Conservation (phyloP, 1,284 basidiomycete genomes). For the Wallemia mellicola region DNA sequence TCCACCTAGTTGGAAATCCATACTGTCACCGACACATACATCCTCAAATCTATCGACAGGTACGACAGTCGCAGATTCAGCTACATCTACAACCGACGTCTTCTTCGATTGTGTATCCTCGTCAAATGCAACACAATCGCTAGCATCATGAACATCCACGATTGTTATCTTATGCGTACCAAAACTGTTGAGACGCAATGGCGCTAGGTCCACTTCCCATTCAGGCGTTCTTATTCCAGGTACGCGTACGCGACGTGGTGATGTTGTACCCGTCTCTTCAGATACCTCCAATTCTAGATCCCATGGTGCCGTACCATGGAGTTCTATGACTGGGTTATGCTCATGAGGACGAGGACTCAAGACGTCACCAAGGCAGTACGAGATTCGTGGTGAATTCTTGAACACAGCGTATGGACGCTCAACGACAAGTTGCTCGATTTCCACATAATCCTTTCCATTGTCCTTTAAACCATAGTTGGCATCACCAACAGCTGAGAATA, state of each 20-base stretch:
- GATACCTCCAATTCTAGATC: conserved; percentile 37
- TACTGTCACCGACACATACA: conserved; percentile 66
- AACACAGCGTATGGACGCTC: conserved; percentile 47
- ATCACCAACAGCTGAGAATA: conserved; percentile 64
- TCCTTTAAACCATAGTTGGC: conserved; percentile 46
- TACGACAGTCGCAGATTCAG: conserved; percentile 74
- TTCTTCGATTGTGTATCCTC: conserved; percentile 15
- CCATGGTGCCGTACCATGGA: conserved; percentile 71
- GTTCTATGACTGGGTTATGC: conserved; percentile 28
- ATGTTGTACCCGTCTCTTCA: conserved; percentile 25
- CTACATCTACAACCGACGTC: conserved; percentile 28
- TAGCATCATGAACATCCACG: conserved; percentile 40
- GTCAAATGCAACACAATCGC: conserved; percentile 40
- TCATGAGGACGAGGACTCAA: conserved; percentile 24
- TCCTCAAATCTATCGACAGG: conserved; percentile 47
- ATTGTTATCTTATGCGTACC: conserved; percentile 52
- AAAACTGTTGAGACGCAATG: conserved; percentile 39
- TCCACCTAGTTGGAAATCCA: conserved; percentile 78
- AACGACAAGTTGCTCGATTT: conserved; percentile 50
- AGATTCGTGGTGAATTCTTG: conserved; percentile 29
- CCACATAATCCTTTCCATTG: conserved; percentile 23
- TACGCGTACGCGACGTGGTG: not conserved
- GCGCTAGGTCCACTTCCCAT: conserved; percentile 46
- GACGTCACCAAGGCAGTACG: conserved; percentile 43
- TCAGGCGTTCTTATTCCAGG: conserved; percentile 22